Percentiles rank a stretch among this genome's conserved stretches.
These are phyloP conservation scores for Naganishia sp. DNA, from an alignment of 1,284 basidiomycete species.

Conservation along the genomic window DNA sequence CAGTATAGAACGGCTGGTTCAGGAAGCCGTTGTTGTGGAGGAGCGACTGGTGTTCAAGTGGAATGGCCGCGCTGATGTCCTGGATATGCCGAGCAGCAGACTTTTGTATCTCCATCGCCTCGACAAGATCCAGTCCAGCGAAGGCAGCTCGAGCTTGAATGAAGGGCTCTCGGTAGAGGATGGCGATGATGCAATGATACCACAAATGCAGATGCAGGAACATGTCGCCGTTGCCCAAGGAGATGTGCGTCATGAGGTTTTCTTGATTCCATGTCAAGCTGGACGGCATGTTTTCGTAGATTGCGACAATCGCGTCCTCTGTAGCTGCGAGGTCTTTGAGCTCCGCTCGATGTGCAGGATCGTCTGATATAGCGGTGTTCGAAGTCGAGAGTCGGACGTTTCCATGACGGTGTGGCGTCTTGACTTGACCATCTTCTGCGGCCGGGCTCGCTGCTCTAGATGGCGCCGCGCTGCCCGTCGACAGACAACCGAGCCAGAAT, in stretches of 20 bases:
- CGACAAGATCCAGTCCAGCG: slow-evolving; percentile 14
- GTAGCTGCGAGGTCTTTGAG: slow-evolving; percentile 21
- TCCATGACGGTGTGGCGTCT: slow-evolving; percentile 8
- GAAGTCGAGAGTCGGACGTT: not conserved
- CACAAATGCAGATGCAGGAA: slow-evolving; percentile 27
- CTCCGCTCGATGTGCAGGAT: slow-evolving; percentile 27
- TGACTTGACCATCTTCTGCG: slow-evolving; percentile 16
- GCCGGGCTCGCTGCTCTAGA: slow-evolving; percentile 25
- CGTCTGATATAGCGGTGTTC: slow-evolving; percentile 13
- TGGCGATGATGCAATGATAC: slow-evolving; percentile 31
- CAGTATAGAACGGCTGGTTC: slow-evolving; percentile 30
- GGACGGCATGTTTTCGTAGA: slow-evolving; percentile 25
- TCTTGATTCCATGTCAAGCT: slow-evolving; percentile 26
- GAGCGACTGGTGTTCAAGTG: slow-evolving; percentile 23
- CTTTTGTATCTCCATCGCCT: slow-evolving; percentile 28
- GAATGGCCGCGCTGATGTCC: slow-evolving; percentile 22
- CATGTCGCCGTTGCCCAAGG: slow-evolving; percentile 27
- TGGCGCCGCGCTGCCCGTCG: slow-evolving; percentile 24
- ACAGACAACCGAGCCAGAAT: slow-evolving; percentile 22
- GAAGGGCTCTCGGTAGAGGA: slow-evolving; percentile 28
- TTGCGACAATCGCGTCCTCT: slow-evolving; percentile 26
- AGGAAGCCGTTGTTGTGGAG: slow-evolving; percentile 29
- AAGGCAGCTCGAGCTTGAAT: slow-evolving; percentile 23
- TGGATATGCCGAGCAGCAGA: slow-evolving; percentile 28
- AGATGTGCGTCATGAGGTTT: slow-evolving; percentile 24